A percentile compares a stretch with the other conserved stretches of the same genome.
phyloP scores from a whole-genome alignment of 2,329 filamentous ascomycete genomes.

The Exophiala alcalophila region DNA sequence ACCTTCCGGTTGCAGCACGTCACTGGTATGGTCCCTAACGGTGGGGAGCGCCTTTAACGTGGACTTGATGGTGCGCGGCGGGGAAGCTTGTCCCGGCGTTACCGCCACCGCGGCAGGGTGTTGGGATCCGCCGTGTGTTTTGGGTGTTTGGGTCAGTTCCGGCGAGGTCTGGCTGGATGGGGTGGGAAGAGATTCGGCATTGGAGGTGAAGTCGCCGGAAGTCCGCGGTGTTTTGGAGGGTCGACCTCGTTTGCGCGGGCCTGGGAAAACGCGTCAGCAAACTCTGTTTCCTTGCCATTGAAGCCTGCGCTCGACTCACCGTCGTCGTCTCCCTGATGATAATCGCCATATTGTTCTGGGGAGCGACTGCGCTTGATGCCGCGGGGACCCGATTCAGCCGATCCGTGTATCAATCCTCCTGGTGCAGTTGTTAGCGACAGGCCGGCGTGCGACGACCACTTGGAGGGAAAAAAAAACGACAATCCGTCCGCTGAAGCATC shows the following conservation, averaged over 20 bases:
- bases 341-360: slow-evolving; percentile 63
- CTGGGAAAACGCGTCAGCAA: slow-evolving; percentile 23
- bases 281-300: neutral
- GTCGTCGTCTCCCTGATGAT: slow-evolving; percentile 52
- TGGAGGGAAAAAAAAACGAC: neutral
- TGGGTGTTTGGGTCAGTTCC: slow-evolving; percentile 40
- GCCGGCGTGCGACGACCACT: slow-evolving; percentile 10
- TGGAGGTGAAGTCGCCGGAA: slow-evolving; percentile 34
- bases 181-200: slow-evolving; percentile 33
- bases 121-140: slow-evolving; percentile 29
- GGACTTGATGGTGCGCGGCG: slow-evolving; percentile 46
- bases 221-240: slow-evolving; percentile 48
- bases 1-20: slow-evolving; percentile 81
- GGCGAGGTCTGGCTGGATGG: slow-evolving; percentile 33
- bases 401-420: slow-evolving; percentile 41
- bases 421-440: slow-evolving; percentile 39
- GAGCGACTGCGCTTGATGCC: slow-evolving; percentile 79
- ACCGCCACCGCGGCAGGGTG: slow-evolving; percentile 14
- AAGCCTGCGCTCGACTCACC: slow-evolving; percentile 51
- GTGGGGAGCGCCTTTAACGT: slow-evolving; percentile 93
- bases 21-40: slow-evolving; percentile 93
- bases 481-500: too few relatives aligned
- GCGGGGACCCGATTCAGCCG: slow-evolving; percentile 51
- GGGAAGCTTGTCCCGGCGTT: slow-evolving; percentile 60
- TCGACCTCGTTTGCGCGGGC: slow-evolving; percentile 49